These are phyloP conservation scores for Fusarium mexicanum DNA, from an alignment of 2,329 filamentous ascomycete species.

Conservation along the genomic window DNA sequence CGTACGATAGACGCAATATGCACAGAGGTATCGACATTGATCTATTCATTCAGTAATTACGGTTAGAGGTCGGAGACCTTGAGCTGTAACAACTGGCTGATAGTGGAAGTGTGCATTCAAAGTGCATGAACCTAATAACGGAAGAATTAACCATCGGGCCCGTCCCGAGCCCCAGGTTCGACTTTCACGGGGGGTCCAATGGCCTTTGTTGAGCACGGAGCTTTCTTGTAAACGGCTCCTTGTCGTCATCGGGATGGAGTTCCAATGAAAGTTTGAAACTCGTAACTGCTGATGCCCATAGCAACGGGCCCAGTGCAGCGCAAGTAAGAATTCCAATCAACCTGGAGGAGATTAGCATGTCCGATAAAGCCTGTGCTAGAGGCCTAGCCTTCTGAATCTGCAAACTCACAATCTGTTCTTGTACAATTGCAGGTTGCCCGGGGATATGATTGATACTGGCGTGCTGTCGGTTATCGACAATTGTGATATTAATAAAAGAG, in stretches of 20 bases:
- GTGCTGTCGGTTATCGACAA: neutral
- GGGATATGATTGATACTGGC: constrained; percentile 37
- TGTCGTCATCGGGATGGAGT: constrained; percentile 22
- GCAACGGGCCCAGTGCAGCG: constrained; percentile 11
- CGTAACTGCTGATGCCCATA: constrained; percentile 17
- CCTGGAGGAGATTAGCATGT: constrained; percentile 35
- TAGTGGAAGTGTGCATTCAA: neutral
- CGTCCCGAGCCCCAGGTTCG: neutral
- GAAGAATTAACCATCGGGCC: constrained; percentile 14
- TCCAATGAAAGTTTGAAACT: constrained; percentile 25
- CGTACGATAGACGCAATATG: neutral
- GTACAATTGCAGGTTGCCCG: constrained; percentile 35
- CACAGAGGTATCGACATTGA: neutral
- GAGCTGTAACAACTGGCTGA: neutral
- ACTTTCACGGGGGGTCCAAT: neutral
- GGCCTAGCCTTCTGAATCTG: neutral
- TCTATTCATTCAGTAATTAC: neutral
- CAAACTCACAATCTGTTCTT: constrained; percentile 15
- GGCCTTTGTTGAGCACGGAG: constrained; percentile 4
- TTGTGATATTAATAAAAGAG: constrained; percentile 24
- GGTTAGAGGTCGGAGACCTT: neutral
- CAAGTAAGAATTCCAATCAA: constrained; percentile 38
- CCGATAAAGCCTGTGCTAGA: constrained; percentile 7
- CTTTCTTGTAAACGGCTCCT: neutral
- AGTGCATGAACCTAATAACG: constrained; percentile 28